Conservation (phyloP, 2,329 filamentous ascomycete species). For the Colletotrichum plurivorum region DNA sequence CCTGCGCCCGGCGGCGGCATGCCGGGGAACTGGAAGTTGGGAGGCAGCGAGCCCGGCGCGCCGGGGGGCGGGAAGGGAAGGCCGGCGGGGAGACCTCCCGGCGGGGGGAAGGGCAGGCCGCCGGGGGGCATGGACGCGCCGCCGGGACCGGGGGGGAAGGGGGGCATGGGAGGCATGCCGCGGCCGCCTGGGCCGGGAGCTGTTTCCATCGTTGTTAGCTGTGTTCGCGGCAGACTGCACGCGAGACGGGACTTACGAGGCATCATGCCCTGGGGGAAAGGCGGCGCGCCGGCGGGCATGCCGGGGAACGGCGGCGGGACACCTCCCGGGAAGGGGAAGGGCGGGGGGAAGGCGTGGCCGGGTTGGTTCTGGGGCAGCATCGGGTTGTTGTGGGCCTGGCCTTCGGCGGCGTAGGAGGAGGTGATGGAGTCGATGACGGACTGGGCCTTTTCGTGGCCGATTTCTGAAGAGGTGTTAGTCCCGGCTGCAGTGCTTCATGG, state of each 20-base stretch:
- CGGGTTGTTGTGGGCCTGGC: slow-evolving; percentile 87
- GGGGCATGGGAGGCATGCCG: slow-evolving; percentile 62
- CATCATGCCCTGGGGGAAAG: slow-evolving; percentile 57
- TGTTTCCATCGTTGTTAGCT: slow-evolving; percentile 44
- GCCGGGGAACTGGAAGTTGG: slow-evolving; percentile 65
- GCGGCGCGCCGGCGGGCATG: slow-evolving; percentile 57
- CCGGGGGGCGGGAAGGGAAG: slow-evolving; percentile 47
- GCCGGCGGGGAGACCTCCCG: slow-evolving; percentile 46
- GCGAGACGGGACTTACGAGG: slow-evolving; percentile 64
- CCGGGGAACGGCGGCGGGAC: slow-evolving; percentile 73
- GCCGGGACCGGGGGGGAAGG: slow-evolving; percentile 58
- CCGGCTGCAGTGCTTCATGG: not conserved
- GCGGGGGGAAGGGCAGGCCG: slow-evolving; percentile 60
- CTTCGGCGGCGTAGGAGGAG: slow-evolving; percentile 93
- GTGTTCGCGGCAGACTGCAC: not conserved
- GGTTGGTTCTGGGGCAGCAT: slow-evolving; percentile 82
- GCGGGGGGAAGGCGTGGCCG: slow-evolving; percentile 63
- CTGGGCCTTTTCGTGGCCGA: slow-evolving; percentile 98
- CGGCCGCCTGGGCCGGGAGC: slow-evolving; percentile 66
- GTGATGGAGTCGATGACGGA: slow-evolving; percentile 99
- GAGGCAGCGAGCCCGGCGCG: slow-evolving; percentile 48
- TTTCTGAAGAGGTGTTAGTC: slow-evolving; percentile 71
- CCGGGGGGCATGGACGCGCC: slow-evolving; percentile 56
- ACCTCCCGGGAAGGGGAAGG: slow-evolving; percentile 75
- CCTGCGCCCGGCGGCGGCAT: slow-evolving; percentile 57